phyloP scores from a whole-genome alignment of 129 eudicot genomes.

The Lonicera japonica region DNA sequence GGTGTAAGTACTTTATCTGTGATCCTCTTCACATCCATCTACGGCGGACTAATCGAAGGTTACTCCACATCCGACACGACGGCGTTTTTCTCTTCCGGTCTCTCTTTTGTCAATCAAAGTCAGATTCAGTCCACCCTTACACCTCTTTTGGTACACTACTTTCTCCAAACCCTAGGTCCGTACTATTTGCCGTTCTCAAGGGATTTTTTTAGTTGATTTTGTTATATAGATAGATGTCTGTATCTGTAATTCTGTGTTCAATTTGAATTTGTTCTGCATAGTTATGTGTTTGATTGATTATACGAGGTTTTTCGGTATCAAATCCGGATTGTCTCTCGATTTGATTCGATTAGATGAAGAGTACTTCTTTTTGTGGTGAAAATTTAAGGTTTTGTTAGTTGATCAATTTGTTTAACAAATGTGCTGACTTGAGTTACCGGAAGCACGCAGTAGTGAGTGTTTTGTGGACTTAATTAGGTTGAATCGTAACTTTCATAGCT shows the following conservation, averaged over 20 bases:
- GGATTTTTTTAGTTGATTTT: no score
- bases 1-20: conserved; percentile 10
- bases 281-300: conserved; percentile 8
- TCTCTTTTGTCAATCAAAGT: conserved; percentile 5
- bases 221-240: no score
- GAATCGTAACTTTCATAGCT: not conserved
- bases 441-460: not conserved
- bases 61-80: conserved; percentile 25
- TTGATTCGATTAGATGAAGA: not conserved
- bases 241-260: not conserved
- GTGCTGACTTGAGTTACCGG: not conserved
- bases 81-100: conserved; percentile 15
- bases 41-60: conserved; percentile 53
- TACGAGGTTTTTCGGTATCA: not conserved
- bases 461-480: not conserved
- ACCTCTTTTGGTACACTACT: conserved; percentile 19
- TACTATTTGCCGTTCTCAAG: not conserved
- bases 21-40: conserved; percentile 30
- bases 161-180: conserved; percentile 38
- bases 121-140: conserved; percentile 12
- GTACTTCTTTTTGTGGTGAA: no score
- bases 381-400: not conserved
- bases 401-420: not conserved
- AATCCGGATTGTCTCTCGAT: not conserved
- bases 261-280: conserved; percentile 9